These are phyloP conservation scores for Coemansia linderi DNA, from an alignment of 371 early-diverging fungal genomes.

Conservation along the genomic window DNA sequence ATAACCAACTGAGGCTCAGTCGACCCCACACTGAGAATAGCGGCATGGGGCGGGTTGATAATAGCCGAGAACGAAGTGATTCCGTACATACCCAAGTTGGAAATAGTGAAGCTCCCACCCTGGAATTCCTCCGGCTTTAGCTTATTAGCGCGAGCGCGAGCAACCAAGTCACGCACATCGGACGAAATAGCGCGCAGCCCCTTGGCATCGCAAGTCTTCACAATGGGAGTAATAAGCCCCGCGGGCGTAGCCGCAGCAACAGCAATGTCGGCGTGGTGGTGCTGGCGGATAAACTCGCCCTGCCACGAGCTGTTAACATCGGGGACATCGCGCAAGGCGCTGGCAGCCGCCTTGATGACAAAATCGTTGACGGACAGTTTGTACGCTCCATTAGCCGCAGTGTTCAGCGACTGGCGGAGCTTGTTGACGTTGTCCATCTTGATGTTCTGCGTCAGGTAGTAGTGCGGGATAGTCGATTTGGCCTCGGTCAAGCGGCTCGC, in stretches of 20 bases:
- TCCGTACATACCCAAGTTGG: slow-evolving; percentile 98
- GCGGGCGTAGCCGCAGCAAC: slow-evolving; percentile 94
- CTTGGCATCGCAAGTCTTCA: slow-evolving; percentile 77
- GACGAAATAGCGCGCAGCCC: slow-evolving; percentile 86
- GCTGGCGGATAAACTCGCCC: slow-evolving; percentile 91
- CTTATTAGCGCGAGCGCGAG: slow-evolving; percentile 85
- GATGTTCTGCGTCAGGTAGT: slow-evolving; percentile 89
- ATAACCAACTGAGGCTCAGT: slow-evolving; percentile 81
- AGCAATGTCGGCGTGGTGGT: slow-evolving; percentile 90
- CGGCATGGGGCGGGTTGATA: slow-evolving; percentile 96
- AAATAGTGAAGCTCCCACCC: slow-evolving; percentile 96
- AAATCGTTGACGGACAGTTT: slow-evolving; percentile 98
- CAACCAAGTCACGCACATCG: slow-evolving; percentile 84
- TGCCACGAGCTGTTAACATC: slow-evolving; percentile 97
- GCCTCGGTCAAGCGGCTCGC: slow-evolving; percentile 82
- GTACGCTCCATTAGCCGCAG: slow-evolving; percentile 80
- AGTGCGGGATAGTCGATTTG: slow-evolving; percentile 92
- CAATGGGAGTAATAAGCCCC: slow-evolving; percentile 97
- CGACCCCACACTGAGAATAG: slow-evolving; percentile 92
- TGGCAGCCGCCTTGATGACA: slow-evolving; percentile 92
- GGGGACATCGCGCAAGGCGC: slow-evolving; percentile 90
- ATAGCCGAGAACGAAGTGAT: slow-evolving; percentile 95
- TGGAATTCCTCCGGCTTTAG: slow-evolving; percentile 95
- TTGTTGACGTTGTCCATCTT: slow-evolving; percentile 84
- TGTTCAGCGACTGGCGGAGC: slow-evolving; percentile 90